Evolutionary conservation across 805 yeast species (phyloP).

Genomic region (Nakazawaea holstii): DNA sequence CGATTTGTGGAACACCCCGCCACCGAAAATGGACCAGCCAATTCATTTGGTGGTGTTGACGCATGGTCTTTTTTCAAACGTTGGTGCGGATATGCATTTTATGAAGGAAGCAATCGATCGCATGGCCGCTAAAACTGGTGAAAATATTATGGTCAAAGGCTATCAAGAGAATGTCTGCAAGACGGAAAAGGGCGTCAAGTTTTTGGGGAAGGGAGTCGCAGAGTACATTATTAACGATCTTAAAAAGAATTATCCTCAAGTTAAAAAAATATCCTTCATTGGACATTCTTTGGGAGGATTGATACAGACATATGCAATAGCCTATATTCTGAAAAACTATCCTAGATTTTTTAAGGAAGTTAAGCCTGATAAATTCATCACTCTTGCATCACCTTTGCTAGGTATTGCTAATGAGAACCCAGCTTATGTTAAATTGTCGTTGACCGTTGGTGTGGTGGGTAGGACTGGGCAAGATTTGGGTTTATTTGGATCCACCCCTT

Average conservation of each 20-base stretch:
- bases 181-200: constrained; percentile 85
- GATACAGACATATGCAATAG: constrained; percentile 86
- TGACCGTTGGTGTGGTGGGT: constrained; percentile 88
- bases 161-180: constrained; percentile 79
- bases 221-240: constrained; percentile 59
- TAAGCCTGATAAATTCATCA: constrained; percentile 72
- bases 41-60: constrained; percentile 81
- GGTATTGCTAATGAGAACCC: constrained; percentile 91
- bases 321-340: constrained; percentile 61
- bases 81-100: constrained; percentile 85
- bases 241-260: constrained; percentile 37
- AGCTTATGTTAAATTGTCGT: constrained; percentile 71
- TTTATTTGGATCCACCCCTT: constrained; percentile 51
- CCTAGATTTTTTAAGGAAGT: constrained; percentile 66
- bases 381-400: constrained; percentile 82
- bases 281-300: constrained; percentile 95
- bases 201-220: constrained; percentile 77
- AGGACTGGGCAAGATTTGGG: constrained; percentile 89
- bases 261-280: constrained; percentile 71
- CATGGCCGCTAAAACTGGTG: constrained; percentile 34
- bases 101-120: constrained; percentile 74
- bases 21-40: constrained; percentile 43
- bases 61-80: constrained; percentile 90
- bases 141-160: constrained; percentile 77
- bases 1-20: constrained; percentile 74